Percentiles rank a stretch among this genome's conserved stretches.
These are phyloP conservation scores for Aulographum hederae DNA, from an alignment of 2,329 filamentous ascomycete genomes.

Conservation along the genomic window DNA sequence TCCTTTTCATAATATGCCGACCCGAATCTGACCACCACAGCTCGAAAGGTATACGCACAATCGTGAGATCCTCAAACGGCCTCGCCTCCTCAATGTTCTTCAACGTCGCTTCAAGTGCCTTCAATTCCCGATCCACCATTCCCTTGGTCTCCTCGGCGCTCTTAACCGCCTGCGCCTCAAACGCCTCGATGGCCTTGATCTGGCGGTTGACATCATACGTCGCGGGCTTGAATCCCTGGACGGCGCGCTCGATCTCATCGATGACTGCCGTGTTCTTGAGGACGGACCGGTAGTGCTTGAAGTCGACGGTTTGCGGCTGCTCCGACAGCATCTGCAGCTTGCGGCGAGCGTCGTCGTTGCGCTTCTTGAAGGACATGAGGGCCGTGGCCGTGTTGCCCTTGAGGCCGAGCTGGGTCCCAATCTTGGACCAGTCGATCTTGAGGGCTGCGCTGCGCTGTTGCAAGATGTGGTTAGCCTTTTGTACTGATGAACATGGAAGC, in stretches of 20 bases:
- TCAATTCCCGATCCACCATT: constrained; percentile 86
- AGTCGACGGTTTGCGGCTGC: constrained; percentile 76
- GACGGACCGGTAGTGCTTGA: constrained; percentile 72
- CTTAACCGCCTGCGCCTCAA: constrained; percentile 92
- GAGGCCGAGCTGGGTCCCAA: constrained; percentile 86
- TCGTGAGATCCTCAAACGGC: constrained; percentile 92
- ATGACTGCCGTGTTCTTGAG: constrained; percentile 94
- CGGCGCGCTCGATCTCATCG: constrained; percentile 94
- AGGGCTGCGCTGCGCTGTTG: constrained; percentile 86
- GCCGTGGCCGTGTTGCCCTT: constrained; percentile 83
- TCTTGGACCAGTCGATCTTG: constrained; percentile 98
- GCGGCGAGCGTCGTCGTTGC: constrained; percentile 96
- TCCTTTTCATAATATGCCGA: not conserved
- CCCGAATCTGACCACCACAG: not conserved
- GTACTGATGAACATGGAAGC: not conserved
- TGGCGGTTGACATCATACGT: constrained; percentile 88
- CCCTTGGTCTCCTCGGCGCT: constrained; percentile 94
- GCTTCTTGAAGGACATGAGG: constrained; percentile 96
- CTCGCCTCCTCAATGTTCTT: constrained; percentile 94
- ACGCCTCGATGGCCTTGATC: constrained; percentile 95
- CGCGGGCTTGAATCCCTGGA: constrained; percentile 75
- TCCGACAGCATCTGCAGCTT: constrained; percentile 73
- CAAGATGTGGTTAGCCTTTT: constrained; percentile 8
- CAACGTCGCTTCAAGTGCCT: constrained; percentile 83
- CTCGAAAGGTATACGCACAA: constrained; percentile 45